A percentile compares a stretch with the other conserved stretches of the same genome.
Conservation (phyloP, 768 basidiomycete genomes). For the Flagelloscypha sp. region DNA sequence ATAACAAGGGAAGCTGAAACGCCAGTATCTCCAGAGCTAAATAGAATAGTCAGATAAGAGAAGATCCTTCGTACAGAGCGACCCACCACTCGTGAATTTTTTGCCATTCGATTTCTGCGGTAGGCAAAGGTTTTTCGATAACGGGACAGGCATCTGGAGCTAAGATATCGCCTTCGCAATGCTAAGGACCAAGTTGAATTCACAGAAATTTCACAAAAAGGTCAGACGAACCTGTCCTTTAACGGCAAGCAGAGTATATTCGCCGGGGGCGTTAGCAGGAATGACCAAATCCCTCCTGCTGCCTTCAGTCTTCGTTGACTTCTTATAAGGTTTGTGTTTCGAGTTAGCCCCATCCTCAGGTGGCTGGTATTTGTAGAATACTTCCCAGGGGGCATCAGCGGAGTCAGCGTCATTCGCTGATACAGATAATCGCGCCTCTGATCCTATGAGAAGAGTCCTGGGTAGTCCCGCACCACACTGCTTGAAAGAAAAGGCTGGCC, state of each 20-base stretch:
- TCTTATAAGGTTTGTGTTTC: conserved; percentile 52
- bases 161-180: conserved; percentile 76
- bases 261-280: conserved; percentile 56
- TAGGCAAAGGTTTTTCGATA: conserved; percentile 65
- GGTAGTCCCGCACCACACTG: conserved; percentile 67
- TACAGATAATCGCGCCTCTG: conserved; percentile 50
- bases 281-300: conserved; percentile 37
- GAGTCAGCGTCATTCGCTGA: conserved; percentile 44
- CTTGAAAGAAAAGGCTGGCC: conserved; percentile 65
- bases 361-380: conserved; percentile 57
- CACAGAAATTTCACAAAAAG: conserved; percentile 1
- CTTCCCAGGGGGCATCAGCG: conserved; percentile 63
- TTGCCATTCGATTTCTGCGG: conserved; percentile 82
- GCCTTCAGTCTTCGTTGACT: conserved; percentile 45
- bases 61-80: background rate
- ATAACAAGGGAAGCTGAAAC: conserved; percentile 81
- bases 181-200: conserved; percentile 24
- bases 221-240: conserved; percentile 49
- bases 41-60: conserved; percentile 6
- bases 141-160: conserved; percentile 78
- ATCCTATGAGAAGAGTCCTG: conserved; percentile 62
- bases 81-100: conserved; percentile 84
- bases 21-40: conserved; percentile 84
- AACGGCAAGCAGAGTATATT: conserved; percentile 65
- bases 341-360: conserved; percentile 28